Percentiles rank a stretch among this genome's conserved stretches.
phyloP scores from a whole-genome alignment of 306 rosid species.

The Argentina anserina region DNA sequence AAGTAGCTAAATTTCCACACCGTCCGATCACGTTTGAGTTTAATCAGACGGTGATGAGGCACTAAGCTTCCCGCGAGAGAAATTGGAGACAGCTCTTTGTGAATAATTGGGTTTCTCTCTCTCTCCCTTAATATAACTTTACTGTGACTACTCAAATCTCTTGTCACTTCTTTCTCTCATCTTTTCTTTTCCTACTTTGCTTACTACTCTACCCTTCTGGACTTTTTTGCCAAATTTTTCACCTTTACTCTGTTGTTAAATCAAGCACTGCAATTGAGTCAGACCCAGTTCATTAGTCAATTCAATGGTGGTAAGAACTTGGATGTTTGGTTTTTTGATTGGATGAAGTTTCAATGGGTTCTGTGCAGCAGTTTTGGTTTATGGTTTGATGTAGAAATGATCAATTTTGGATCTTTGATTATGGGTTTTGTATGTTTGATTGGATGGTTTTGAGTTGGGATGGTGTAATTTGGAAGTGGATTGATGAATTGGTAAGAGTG shows the following conservation, averaged over 20 bases:
- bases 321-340: not conserved
- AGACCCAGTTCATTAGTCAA: slow-evolving; percentile 30
- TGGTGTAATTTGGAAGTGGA: not conserved
- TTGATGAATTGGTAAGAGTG: not conserved
- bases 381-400: not conserved
- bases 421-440: slow-evolving; percentile 9
- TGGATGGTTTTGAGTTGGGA: not conserved
- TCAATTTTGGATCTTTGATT: not conserved
- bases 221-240: not conserved
- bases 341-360: not conserved
- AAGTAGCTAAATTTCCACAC: not conserved
- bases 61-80: slow-evolving; percentile 52
- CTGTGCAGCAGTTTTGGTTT: not conserved
- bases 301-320: slow-evolving; percentile 48
- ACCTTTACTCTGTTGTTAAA: slow-evolving; percentile 1
- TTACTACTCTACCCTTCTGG: not conserved
- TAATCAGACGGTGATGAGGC: slow-evolving; percentile 37
- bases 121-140: not conserved
- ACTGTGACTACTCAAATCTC: not conserved
- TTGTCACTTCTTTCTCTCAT: not conserved
- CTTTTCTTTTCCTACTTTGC: not conserved
- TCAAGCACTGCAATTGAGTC: slow-evolving; percentile 32
- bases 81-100: slow-evolving; percentile 18
- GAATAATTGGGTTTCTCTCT: not conserved
- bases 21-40: slow-evolving; percentile 31